Base-by-base conservation (phyloP, 441 rosid genomes). In the Francoa sonchifolia region DNA sequence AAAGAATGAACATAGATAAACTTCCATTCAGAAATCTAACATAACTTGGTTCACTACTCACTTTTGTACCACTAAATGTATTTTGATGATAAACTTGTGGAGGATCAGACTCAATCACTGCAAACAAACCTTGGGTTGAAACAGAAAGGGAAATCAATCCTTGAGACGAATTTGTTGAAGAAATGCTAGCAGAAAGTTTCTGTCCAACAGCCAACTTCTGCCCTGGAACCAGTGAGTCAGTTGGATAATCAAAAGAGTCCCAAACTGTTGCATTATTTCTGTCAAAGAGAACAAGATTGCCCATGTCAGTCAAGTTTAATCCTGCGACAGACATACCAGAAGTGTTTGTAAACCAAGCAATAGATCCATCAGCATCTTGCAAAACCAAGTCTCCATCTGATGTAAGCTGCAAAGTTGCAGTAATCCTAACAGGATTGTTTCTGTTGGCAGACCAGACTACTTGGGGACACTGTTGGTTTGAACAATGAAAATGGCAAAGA, bases 371-470 rank as follows among this genome's bases (percentile, higher is more conserved):
- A 19, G 12, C 30, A 31, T 57, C 52, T 19, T 33, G 23, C 4
- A 58, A 14, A 5, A 51, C 49, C 58, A 52, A 41, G 17, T 47
- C 58, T 7, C 58, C 47, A 8, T 23, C 48, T 0, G 26, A 15
- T 0, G 41, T 44, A 8, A 51, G 42, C 43, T 51, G 44, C 16
- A 58, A 26, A 11, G 37, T 44, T 13, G 52, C 26, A 5, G 45
- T 33, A 5, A 39, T 35, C 26, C 27, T 8, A 10, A 39, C 48
- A 0, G 32, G 42, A 8, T 8, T n/a, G 6, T 59, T 19, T 3
- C 54, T 5, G 32, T 41, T 47, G 21, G 58, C 64, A 39, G 54
- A 53, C 58, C 49, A 33, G n/a, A 46, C 50, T 7, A 59, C 42
- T 27, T 35, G 50, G 6, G 58, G 57, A 0, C 26, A 40, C 31